phyloP scores from a whole-genome alignment of 768 basidiomycete species.

The Phaffia tasmanica region DNA sequence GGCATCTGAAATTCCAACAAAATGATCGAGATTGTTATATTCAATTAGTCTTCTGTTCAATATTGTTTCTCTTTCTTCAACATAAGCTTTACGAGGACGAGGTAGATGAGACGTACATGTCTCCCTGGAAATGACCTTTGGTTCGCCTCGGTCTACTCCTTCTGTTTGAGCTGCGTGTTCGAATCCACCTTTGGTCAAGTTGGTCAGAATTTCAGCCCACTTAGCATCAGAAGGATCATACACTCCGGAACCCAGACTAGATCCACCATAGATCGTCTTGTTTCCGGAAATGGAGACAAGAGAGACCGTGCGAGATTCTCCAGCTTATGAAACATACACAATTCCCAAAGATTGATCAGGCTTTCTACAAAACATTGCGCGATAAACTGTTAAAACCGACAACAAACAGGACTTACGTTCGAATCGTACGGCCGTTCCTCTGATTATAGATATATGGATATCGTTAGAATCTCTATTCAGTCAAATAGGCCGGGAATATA shows the following conservation, averaged over 20 bases:
- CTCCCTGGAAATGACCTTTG: constrained; percentile 11
- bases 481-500: not conserved
- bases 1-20: constrained; percentile 42
- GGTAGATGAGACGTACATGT: not conserved
- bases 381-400: too few species aligned
- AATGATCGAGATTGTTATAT: not conserved
- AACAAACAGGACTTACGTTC: constrained; percentile 44
- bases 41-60: constrained; percentile 21
- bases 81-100: not conserved
- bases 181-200: constrained; percentile 6
- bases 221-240: constrained; percentile 5
- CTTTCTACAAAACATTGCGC: too few species aligned
- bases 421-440: constrained; percentile 90
- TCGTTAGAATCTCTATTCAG: too few species aligned
- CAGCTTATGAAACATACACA: constrained; percentile 38
- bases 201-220: constrained; percentile 24
- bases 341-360: too few species aligned
- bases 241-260: constrained; percentile 10
- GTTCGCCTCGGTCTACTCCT: not conserved
- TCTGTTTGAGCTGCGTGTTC: constrained; percentile 4
- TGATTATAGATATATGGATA: too few species aligned
- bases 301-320: constrained; percentile 70
- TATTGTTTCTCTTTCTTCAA: constrained; percentile 43
- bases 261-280: constrained; percentile 61
- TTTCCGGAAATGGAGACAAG: constrained; percentile 68